Percentiles rank a stretch among this genome's conserved stretches.
Evolutionary conservation across 164 flowering plant species (phyloP).

Genomic region (Stephania japonica): DNA sequence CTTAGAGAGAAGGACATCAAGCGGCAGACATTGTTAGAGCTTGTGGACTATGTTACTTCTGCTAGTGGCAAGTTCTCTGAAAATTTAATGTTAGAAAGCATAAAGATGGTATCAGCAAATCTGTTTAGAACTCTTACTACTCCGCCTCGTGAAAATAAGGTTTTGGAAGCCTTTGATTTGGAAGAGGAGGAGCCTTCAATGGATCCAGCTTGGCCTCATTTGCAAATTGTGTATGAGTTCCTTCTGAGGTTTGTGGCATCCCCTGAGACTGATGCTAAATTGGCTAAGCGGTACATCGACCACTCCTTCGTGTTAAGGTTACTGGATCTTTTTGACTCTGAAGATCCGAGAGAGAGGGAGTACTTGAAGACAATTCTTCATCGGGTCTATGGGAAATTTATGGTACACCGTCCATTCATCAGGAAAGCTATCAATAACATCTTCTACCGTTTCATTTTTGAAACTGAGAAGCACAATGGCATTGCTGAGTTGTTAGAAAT

Average conservation of each 20-base stretch:
- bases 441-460: slow-evolving; percentile 63
- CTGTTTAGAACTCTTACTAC: slow-evolving; percentile 55
- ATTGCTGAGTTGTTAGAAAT: slow-evolving; percentile 78
- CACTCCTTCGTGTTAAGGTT: slow-evolving; percentile 65
- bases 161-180: slow-evolving; percentile 46
- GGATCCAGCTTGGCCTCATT: slow-evolving; percentile 91
- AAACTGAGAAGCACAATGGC: slow-evolving; percentile 82
- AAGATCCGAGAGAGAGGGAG: slow-evolving; percentile 87
- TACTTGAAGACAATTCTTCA: slow-evolving; percentile 83
- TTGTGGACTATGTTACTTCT: slow-evolving; percentile 73
- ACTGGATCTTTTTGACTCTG: slow-evolving; percentile 77
- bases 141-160: slow-evolving; percentile 55
- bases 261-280: slow-evolving; percentile 69
- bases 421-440: slow-evolving; percentile 79
- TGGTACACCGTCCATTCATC: slow-evolving; percentile 81
- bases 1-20: slow-evolving; percentile 74
- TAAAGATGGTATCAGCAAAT: slow-evolving; percentile 62
- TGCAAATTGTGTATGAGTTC: slow-evolving; percentile 76
- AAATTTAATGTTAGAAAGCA: slow-evolving; percentile 48
- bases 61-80: slow-evolving; percentile 61
- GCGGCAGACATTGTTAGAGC: slow-evolving; percentile 66
- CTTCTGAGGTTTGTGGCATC: slow-evolving; percentile 69
- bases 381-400: slow-evolving; percentile 80
- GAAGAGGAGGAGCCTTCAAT: slow-evolving; percentile 83
- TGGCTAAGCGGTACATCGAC: slow-evolving; percentile 74